Base-by-base conservation (phyloP, 495 filamentous ascomycete genomes). In the Podospora pseudopauciseta region DNA sequence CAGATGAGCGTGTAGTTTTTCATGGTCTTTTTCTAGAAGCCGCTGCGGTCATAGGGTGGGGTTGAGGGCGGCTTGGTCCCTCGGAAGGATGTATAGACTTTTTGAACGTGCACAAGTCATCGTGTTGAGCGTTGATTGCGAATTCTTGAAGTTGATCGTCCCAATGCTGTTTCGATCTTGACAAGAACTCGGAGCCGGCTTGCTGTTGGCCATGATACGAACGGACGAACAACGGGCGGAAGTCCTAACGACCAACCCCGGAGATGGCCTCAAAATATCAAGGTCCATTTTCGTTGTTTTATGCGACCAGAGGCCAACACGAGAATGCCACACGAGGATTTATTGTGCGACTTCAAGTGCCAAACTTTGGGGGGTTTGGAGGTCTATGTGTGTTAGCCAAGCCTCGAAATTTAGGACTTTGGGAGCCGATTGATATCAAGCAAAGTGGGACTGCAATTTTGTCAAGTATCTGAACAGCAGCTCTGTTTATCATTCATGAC, bases 21-120 rank as follows among this genome's bases (percentile, higher is more conserved):
- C 19, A 58, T 58, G 7, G n/a, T 26, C 55, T 20, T 20, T 58
- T 58, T 58, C 55, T 26, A 58, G 55, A 58, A 58, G n/a, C n/a
- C 6, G 5, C 55, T 19, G n/a, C 55, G 55, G 55, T 58, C n/a
- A n/a, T 58, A 58, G 19, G 23, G 55, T 58, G 55, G 55, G n/a
- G 39, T 49, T 49, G 39, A 15, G 55, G 23, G 55, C 23, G 55
- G 55, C 55, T 20, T 15, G 1, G 55, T 20, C 23, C 23, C 13
- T 26, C 55, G n/a, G 55, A 58, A 58, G 55, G 55, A 58, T 58
- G 55, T 19, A 58, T 58, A 58, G 55, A 58, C 55, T 58, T 58
- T 58, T 58, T 58, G 19, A 7, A 4, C 55, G 55, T 7, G 18
- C 18, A 5, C 23, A 6, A n/a, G n/a, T 20, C 23, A 4, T 58